phyloP scores from a whole-genome alignment of 306 rosid species.

The Glycine latifolia region DNA sequence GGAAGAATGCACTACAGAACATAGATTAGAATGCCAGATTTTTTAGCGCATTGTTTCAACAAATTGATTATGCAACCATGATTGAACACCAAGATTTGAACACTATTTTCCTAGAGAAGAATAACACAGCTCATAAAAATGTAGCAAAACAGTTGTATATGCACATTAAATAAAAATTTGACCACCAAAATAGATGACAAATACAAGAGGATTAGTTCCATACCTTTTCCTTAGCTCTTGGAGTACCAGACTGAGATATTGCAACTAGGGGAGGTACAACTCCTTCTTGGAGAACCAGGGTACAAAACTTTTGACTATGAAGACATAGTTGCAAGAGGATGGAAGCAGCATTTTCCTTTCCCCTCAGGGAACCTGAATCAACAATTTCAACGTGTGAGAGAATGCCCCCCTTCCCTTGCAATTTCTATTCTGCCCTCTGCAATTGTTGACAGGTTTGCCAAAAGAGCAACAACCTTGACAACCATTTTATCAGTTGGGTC shows the following conservation, averaged over 20 bases:
- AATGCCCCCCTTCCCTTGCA: slow-evolving; percentile 74
- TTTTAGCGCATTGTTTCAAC: slow-evolving; percentile 35
- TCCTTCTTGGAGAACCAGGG: slow-evolving; percentile 92
- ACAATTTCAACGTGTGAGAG: slow-evolving; percentile 84
- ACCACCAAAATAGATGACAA: slow-evolving; percentile 24
- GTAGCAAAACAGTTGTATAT: slow-evolving; percentile 16
- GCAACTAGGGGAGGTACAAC: slow-evolving; percentile 97
- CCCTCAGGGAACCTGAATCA: slow-evolving; percentile 85
- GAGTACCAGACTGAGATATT: slow-evolving; percentile 85
- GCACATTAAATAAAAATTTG: slow-evolving; percentile 3
- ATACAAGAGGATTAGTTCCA: slow-evolving; percentile 34
- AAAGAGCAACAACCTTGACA: slow-evolving; percentile 90
- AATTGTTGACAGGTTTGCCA: slow-evolving; percentile 87
- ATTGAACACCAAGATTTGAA: slow-evolving; percentile 18
- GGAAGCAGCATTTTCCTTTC: slow-evolving; percentile 94
- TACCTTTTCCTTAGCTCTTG: slow-evolving; percentile 97
- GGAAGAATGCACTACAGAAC: neutral
- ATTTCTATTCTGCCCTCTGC: slow-evolving; percentile 78
- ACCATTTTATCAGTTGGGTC: slow-evolving; percentile 79
- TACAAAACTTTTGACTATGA: slow-evolving; percentile 80
- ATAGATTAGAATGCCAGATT: slow-evolving; percentile 25
- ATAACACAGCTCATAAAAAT: slow-evolving; percentile 16
- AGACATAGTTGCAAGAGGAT: slow-evolving; percentile 85
- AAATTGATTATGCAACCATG: slow-evolving; percentile 7
- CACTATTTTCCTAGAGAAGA: slow-evolving; percentile 11